phyloP scores from a whole-genome alignment of 768 basidiomycete genomes.

The Suillus brevipes region DNA sequence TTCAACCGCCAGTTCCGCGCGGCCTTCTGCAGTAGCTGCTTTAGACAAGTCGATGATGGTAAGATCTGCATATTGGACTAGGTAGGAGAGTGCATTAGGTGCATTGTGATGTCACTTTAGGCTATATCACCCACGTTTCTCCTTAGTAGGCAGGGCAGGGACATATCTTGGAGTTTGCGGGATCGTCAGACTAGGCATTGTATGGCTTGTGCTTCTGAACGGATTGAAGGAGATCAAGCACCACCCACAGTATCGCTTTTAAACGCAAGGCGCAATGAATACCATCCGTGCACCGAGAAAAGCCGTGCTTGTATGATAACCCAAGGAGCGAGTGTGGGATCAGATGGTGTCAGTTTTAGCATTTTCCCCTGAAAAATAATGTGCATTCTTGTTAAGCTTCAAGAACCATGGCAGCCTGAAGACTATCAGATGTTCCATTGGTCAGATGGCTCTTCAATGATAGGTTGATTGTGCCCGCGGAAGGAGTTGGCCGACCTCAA shows the following conservation, averaged over 20 bases:
- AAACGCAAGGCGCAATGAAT: background rate
- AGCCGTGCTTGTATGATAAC: background rate
- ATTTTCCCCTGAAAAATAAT: background rate
- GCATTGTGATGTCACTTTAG: no score
- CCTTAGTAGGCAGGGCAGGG: conserved; percentile 29
- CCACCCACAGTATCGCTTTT: background rate
- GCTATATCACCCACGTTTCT: conserved; percentile 16
- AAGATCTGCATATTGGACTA: conserved; percentile 46
- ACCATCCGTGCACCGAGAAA: background rate
- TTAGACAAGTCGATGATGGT: conserved; percentile 49
- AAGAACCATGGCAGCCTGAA: background rate
- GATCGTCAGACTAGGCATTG: conserved; percentile 28
- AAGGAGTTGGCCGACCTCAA: background rate
- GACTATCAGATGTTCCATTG: background rate
- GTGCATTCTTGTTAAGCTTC: background rate
- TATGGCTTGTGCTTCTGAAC: background rate
- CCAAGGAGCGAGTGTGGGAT: background rate
- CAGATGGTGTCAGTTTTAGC: background rate
- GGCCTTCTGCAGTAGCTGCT: conserved; percentile 37
- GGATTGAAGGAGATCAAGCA: background rate
- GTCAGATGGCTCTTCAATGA: background rate
- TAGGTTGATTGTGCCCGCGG: background rate
- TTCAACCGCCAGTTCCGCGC: conserved; percentile 37
- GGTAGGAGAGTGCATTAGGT: conserved; percentile 19
- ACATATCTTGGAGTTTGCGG: conserved; percentile 36